phyloP scores from a whole-genome alignment of 2,329 filamentous ascomycete species.

The Penicillium occitanis region DNA sequence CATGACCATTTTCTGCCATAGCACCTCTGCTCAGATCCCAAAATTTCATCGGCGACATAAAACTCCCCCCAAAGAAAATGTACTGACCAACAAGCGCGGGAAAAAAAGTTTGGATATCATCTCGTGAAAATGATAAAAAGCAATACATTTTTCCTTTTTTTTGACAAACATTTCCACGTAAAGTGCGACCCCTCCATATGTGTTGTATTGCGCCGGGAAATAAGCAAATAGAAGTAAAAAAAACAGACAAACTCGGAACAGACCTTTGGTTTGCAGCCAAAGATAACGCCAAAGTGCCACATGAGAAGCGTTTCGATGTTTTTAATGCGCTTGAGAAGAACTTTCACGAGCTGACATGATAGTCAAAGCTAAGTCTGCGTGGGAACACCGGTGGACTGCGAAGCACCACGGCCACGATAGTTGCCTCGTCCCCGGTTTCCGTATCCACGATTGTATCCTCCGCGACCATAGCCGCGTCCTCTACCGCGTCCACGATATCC shows the following conservation, averaged over 20 bases:
- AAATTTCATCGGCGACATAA: not conserved
- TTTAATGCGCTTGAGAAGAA: not conserved
- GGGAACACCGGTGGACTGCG: conserved; percentile 42
- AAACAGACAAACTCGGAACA: conserved; percentile 10
- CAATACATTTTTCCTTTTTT: conserved; percentile 8
- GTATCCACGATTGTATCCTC: conserved; percentile 50
- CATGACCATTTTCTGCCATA: conserved; percentile 7
- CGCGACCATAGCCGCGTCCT: conserved; percentile 50
- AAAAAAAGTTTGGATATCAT: conserved; percentile 16
- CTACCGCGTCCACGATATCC: conserved; percentile 72
- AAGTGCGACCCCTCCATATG: conserved; percentile 1
- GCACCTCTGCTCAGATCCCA: conserved; percentile 2
- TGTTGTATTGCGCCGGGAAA: conserved; percentile 16
- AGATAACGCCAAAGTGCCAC: conserved; percentile 10
- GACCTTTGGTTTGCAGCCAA: conserved; percentile 14
- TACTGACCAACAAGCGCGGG: not conserved
- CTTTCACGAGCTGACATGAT: not conserved
- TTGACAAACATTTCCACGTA: conserved; percentile 15
- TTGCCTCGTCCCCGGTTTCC: conserved; percentile 41
- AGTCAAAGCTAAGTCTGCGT: conserved; percentile 30
- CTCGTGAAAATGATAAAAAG: conserved; percentile 9
- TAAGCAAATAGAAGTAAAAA: not conserved
- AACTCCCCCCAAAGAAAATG: not conserved
- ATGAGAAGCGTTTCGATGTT: conserved; percentile 6
- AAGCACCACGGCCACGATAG: conserved; percentile 38